phyloP scores from a whole-genome alignment of 495 filamentous ascomycete genomes.

The Peziza echinospora region DNA sequence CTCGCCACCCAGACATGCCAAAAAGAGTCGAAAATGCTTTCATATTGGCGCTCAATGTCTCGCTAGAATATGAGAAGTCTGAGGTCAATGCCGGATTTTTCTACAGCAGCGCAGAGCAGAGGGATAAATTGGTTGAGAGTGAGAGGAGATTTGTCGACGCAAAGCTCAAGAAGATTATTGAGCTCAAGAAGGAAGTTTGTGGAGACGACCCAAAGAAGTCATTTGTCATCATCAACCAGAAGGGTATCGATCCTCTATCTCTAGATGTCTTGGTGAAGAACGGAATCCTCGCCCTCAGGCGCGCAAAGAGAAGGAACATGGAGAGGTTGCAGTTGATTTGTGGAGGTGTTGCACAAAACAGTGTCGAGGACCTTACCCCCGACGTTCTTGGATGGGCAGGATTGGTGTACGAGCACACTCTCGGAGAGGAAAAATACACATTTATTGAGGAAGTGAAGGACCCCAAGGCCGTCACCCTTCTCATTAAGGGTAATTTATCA shows the following conservation, averaged over 20 bases:
- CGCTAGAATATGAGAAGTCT: constrained; percentile 94
- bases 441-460: constrained; percentile 98
- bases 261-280: constrained; percentile 94
- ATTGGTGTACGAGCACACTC: constrained; percentile 85
- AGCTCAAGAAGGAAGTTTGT: constrained; percentile 94
- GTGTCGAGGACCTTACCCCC: constrained; percentile 74
- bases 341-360: constrained; percentile 80
- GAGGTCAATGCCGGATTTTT: constrained; percentile 99
- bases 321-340: constrained; percentile 88
- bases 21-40: constrained; percentile 87
- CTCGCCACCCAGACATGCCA: constrained; percentile 94
- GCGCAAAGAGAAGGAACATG: constrained; percentile 97
- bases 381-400: constrained; percentile 92
- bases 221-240: constrained; percentile 98
- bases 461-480: constrained; percentile 90
- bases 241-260: constrained; percentile 92
- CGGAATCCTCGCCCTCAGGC: constrained; percentile 76
- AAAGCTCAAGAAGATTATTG: constrained; percentile 93
- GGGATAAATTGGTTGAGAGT: constrained; percentile 93
- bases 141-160: constrained; percentile 90
- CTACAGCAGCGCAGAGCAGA: constrained; percentile 88
- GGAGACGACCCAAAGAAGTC: constrained; percentile 84
- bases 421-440: constrained; percentile 97
- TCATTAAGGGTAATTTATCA: constrained; percentile 70
- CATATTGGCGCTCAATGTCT: constrained; percentile 90